Conservation (phyloP, 768 basidiomycete species). For the Lanmaoa pseudosensibilis region DNA sequence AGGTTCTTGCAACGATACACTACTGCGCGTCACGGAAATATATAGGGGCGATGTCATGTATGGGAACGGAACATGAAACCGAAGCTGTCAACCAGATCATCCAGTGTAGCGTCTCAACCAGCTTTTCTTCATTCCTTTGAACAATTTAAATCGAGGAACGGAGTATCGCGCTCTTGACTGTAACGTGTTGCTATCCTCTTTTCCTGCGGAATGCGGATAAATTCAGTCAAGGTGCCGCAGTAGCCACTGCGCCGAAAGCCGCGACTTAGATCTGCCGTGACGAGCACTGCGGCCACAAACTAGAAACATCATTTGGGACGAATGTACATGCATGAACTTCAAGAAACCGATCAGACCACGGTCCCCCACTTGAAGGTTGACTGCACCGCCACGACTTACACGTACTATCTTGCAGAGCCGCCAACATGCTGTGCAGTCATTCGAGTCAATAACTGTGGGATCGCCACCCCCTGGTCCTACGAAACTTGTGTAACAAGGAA, state of each 20-base stretch:
- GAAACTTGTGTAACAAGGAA: neutral
- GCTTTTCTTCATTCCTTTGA: neutral
- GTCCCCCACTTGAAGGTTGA: neutral
- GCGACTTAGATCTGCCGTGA: neutral
- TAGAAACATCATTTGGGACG: neutral
- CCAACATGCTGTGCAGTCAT: constrained; percentile 12
- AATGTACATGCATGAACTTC: neutral
- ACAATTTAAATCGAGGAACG: neutral
- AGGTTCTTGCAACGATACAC: neutral
- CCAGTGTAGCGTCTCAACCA: neutral
- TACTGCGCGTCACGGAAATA: neutral
- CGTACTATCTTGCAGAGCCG: neutral
- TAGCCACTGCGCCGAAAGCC: constrained; percentile 1
- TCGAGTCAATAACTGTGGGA: neutral
- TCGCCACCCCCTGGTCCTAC: neutral
- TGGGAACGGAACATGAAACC: constrained; percentile 1
- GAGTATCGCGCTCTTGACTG: neutral
- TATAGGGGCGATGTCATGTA: constrained; percentile 18
- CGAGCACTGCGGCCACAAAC: neutral
- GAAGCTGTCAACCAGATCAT: constrained; percentile 15
- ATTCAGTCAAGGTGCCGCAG: constrained; percentile 5
- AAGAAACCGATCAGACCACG: neutral
- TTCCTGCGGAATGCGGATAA: neutral
- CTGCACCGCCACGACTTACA: constrained; percentile 3
- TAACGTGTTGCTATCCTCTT: neutral